Evolutionary conservation across 768 basidiomycete species (phyloP).

Genomic region (Tulasnella sp.): DNA sequence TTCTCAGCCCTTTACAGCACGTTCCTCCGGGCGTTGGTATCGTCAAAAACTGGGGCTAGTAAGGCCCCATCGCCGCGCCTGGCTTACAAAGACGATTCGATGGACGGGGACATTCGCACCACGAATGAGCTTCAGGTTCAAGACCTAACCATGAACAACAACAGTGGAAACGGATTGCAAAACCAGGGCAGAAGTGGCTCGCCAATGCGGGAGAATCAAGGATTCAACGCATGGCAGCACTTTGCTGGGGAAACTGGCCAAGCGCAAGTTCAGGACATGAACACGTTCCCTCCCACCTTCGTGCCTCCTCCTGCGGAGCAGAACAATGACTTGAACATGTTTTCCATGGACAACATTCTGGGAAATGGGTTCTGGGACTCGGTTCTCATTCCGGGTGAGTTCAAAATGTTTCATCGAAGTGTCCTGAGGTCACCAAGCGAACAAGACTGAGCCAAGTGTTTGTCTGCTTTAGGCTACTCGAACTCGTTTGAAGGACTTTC

Average conservation of each 20-base stretch:
- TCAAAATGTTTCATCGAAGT: not conserved
- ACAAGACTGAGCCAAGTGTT: too few species aligned
- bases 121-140: not conserved
- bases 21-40: constrained; percentile 68
- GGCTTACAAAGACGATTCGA: not conserved
- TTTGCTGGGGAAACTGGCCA: constrained; percentile 79
- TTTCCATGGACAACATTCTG: constrained; percentile 77
- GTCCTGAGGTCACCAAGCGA: not conserved
- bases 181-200: not conserved
- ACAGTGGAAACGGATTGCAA: too few species aligned
- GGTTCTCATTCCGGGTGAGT: constrained; percentile 72
- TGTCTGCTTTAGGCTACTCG: constrained; percentile 51
- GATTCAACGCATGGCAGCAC: constrained; percentile 25
- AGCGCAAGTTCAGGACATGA: constrained; percentile 49
- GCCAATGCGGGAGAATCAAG: constrained; percentile 3
- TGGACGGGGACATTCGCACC: constrained; percentile 8
- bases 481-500: constrained; percentile 72
- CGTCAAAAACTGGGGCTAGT: constrained; percentile 32
- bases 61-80: constrained; percentile 3
- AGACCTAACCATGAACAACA: not conserved
- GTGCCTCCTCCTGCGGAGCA: constrained; percentile 30
- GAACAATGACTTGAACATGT: constrained; percentile 27
- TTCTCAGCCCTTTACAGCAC: constrained; percentile 62
- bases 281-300: constrained; percentile 84
- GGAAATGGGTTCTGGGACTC: constrained; percentile 79